phyloP scores from a whole-genome alignment of 2,329 filamentous ascomycete species.

The Hypoxylon sp. region DNA sequence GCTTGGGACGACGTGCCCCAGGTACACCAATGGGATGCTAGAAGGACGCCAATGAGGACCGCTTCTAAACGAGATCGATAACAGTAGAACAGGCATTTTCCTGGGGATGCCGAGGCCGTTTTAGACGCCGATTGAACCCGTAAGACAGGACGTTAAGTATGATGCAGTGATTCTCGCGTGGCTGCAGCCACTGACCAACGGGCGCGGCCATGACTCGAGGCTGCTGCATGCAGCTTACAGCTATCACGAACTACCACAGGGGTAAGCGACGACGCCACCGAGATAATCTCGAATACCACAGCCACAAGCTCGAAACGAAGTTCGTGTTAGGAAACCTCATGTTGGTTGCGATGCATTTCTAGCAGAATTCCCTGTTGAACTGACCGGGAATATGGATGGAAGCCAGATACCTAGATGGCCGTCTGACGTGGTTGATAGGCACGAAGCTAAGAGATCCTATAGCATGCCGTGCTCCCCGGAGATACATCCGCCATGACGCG shows the following conservation, averaged over 20 bases:
- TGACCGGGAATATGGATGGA: neutral
- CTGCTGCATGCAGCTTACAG: slow-evolving; percentile 16
- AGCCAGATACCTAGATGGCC: neutral
- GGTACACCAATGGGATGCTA: slow-evolving; percentile 9
- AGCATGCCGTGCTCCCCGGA: slow-evolving; percentile 14
- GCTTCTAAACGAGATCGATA: slow-evolving; percentile 25
- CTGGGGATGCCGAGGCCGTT: slow-evolving; percentile 6
- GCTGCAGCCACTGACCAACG: slow-evolving; percentile 29
- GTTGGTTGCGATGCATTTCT: neutral
- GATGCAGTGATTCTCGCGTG: slow-evolving; percentile 30
- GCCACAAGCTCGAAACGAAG: slow-evolving; percentile 7
- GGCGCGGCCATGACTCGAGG: slow-evolving; percentile 17
- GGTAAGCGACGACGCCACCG: slow-evolving; percentile 3
- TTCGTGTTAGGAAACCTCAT: slow-evolving; percentile 1
- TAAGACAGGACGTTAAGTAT: slow-evolving; percentile 30
- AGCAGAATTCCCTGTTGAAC: slow-evolving; percentile 4
- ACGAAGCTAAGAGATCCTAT: slow-evolving; percentile 10
- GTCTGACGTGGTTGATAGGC: slow-evolving; percentile 5
- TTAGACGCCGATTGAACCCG: slow-evolving; percentile 15
- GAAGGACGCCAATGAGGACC: slow-evolving; percentile 26
- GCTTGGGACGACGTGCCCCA: slow-evolving; percentile 4
- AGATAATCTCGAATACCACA: slow-evolving; percentile 12
- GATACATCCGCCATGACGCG: slow-evolving; percentile 1
- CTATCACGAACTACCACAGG: slow-evolving; percentile 7
- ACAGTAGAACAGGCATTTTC: slow-evolving; percentile 21